Evolutionary conservation across 371 early-diverging fungal genomes (phyloP).

Genomic region (Rhizopus stolonifer): DNA sequence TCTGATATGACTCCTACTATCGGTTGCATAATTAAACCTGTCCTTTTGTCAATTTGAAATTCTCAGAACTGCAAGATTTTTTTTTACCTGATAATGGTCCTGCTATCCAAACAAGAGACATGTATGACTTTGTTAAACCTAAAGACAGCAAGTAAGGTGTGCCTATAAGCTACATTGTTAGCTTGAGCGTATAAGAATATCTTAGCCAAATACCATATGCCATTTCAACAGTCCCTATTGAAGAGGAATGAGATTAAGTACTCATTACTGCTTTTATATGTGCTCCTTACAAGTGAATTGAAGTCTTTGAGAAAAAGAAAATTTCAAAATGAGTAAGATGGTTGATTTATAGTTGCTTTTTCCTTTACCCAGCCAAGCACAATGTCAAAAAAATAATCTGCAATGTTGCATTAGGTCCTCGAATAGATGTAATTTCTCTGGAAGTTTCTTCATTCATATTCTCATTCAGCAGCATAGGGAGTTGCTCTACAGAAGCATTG

Average conservation of each 20-base stretch:
- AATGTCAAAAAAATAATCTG: conserved; percentile 43
- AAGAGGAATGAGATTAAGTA: conserved; percentile 3
- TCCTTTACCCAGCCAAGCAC: conserved; percentile 29
- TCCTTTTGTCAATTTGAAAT: neutral
- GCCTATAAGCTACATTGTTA: conserved; percentile 45
- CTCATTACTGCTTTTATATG: neutral
- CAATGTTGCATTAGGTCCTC: conserved; percentile 37
- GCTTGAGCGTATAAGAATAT: neutral
- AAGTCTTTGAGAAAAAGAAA: conserved; percentile 21
- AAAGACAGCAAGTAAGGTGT: conserved; percentile 88
- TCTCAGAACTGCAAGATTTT: neutral
- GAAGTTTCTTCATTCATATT: neutral
- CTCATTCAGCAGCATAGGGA: neutral
- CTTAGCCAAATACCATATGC: conserved; percentile 45
- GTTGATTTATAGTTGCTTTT: neutral
- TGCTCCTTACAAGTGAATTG: conserved; percentile 45
- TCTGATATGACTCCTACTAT: conserved; percentile 80
- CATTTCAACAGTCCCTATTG: conserved; percentile 69
- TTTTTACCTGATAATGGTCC: conserved; percentile 89
- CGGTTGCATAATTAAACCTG: conserved; percentile 82
- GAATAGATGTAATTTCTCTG: conserved; percentile 24
- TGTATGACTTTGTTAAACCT: conserved; percentile 80
- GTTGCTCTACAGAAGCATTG: conserved; percentile 3
- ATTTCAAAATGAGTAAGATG: neutral
- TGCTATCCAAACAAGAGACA: conserved; percentile 95